Conservation (phyloP, 331 rosid species). For the Acacia pycnantha region DNA sequence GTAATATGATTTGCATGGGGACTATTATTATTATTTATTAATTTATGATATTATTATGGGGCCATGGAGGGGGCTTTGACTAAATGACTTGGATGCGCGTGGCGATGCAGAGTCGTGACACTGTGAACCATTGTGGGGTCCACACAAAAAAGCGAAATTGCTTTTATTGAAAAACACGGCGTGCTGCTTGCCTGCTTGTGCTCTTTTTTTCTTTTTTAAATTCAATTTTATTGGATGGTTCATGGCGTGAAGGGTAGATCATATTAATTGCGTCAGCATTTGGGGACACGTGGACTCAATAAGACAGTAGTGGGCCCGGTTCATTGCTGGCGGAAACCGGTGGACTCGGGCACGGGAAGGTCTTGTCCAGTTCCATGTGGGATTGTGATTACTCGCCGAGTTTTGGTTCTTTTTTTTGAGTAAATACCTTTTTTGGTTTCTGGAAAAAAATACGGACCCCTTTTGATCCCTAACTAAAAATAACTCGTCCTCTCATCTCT, state of each 20-base stretch:
- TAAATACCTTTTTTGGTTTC: too few species aligned
- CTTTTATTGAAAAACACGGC: slow-evolving; percentile 54
- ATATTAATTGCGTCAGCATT: slow-evolving; percentile 46
- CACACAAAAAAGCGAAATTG: slow-evolving; percentile 1
- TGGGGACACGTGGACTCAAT: slow-evolving; percentile 66
- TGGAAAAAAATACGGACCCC: too few species aligned
- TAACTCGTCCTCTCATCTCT: too few species aligned
- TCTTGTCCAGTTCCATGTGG: neutral
- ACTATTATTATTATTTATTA: neutral
- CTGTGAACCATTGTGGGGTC: slow-evolving; percentile 27
- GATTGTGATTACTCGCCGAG: neutral
- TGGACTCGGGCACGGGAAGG: slow-evolving; percentile 18
- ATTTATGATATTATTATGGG: slow-evolving; percentile 18
- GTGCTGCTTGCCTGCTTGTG: slow-evolving; percentile 52
- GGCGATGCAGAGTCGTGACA: slow-evolving; percentile 34
- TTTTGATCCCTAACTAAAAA: too few species aligned
- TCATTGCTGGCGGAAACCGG: slow-evolving; percentile 16
- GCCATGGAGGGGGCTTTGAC: slow-evolving; percentile 41
- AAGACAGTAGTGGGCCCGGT: slow-evolving; percentile 31
- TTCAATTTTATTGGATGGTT: neutral
- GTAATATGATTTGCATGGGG: slow-evolving; percentile 50
- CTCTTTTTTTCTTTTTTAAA: slow-evolving; percentile 15
- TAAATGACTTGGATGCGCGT: slow-evolving; percentile 32
- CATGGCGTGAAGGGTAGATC: slow-evolving; percentile 7
- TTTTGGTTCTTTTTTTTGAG: neutral